Base-by-base conservation (phyloP, 1,284 basidiomycete species). In the Pterulicium gracile region DNA sequence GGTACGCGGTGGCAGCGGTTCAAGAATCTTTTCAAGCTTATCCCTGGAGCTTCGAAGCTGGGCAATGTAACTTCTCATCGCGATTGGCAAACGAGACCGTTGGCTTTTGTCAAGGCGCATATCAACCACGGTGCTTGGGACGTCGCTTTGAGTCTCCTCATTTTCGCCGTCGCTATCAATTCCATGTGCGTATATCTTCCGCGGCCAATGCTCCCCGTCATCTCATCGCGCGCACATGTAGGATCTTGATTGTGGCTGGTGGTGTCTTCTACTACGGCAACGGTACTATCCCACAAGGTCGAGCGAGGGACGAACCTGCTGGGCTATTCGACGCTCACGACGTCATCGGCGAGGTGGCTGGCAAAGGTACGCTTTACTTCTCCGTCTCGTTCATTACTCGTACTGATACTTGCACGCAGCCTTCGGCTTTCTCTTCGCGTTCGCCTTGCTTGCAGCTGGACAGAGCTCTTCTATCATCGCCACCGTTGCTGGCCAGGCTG, bases 381-480 rank as follows among this genome's bases (percentile, higher is more conserved):
- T 36, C 10, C 24, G 20, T 34, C 12, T 10, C 24, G 21, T 13
- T 36, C n/a, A n/a, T n/a, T 32, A 15, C 44, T 39, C 3, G 5
- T 41, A 20, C 39, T 41, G n/a, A 41, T 41, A 10, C 22, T 5
- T 17, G 18, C 1, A n/a, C 48, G 24, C 43, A 68, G 87, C 74
- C 35, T 81, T 88, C 13, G 92, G 84, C 0, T 77, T 83, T 23
- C 65, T 95, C 42, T 96, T 96, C 56, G 92, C 93, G 0, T 60
- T 97, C 34, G 88, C 88, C 0, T 66, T 96, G 4, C 73, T 96
- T 5, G 81, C 84, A 32, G 75, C 92, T 0, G 94, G 94, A 2
- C 92, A 98, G 69, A 91, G 88, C 52, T 89, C 95, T 0, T 90
- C 87, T 5, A 79, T 98, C 50, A 89, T 96, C 1, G 93, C 90